Percentiles rank a stretch among this genome's conserved stretches.
Evolutionary conservation across 805 yeast genomes (phyloP).

Genomic region (Candida bentonensis): DNA sequence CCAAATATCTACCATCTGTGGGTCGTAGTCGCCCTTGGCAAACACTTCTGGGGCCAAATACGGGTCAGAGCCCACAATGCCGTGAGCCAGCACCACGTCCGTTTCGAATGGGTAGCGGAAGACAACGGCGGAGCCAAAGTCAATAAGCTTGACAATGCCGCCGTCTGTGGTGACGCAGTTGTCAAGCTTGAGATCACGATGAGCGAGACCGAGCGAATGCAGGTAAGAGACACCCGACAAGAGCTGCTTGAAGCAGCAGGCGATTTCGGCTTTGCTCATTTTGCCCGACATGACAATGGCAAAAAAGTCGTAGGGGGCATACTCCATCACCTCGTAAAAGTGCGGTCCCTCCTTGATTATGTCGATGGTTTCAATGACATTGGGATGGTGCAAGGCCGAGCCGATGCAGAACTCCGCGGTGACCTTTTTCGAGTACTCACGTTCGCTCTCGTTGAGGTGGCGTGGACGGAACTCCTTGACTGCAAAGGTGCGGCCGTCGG

Average conservation of each 20-base stretch:
- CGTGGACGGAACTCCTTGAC: conserved; percentile 73
- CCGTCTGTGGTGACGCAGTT: conserved; percentile 70
- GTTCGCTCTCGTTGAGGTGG: conserved; percentile 43
- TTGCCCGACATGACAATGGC: conserved; percentile 83
- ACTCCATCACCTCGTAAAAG: conserved; percentile 79
- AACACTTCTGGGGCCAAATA: conserved; percentile 90
- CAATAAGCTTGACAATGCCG: conserved; percentile 78
- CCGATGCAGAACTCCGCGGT: conserved; percentile 75
- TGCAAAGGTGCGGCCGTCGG: conserved; percentile 57
- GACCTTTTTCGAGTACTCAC: conserved; percentile 65
- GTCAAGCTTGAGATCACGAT: conserved; percentile 83
- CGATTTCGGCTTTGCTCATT: conserved; percentile 55
- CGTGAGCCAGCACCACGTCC: conserved; percentile 53
- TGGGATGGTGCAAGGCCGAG: conserved; percentile 61
- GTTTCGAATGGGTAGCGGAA: conserved; percentile 52
- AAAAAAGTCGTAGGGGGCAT: conserved; percentile 82
- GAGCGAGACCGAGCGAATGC: conserved; percentile 77
- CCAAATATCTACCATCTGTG: conserved; percentile 86
- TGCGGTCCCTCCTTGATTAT: conserved; percentile 52
- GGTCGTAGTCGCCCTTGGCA: conserved; percentile 47
- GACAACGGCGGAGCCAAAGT: conserved; percentile 85
- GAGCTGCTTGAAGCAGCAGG: conserved; percentile 75
- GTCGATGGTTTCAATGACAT: conserved; percentile 70
- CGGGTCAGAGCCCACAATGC: conserved; percentile 93
- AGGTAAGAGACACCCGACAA: conserved; percentile 59